Evolutionary conservation across 2,329 filamentous ascomycete species (phyloP), one percentile per base, ranked within the genome.

Genomic region (Tolypocladium inflatum): DNA sequence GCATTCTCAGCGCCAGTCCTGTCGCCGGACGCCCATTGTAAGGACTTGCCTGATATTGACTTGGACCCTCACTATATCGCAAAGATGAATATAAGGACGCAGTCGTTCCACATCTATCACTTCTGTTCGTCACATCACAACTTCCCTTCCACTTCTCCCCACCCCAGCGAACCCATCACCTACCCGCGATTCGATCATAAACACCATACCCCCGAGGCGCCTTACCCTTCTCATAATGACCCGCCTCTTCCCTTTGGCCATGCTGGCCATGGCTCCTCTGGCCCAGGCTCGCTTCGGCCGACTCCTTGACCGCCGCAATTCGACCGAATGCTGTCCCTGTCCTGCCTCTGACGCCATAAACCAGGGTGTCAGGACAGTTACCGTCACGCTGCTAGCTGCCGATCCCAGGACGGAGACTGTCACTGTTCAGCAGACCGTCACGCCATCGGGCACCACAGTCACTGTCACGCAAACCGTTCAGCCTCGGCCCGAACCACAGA

Each of bases 241-340:
- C 58, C 66, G 61, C 51, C 57, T 65, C 54, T 23, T 65, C 39
- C 58, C 65, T 19, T 64, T 65, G 62, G 63, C 66, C 53, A 30
- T 66, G 35, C 57, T 73, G 60, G 67, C 64, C 37, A 58, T 68
- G 42, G 62, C 64, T 21, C 58, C 66, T 43, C 26, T 67, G n/a
- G 62, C 62, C 8, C 62, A 70, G 21, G 71, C 69, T 50, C 64
- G 62, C 19, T 61, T 67, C 39, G 61, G 62, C 37, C 61, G 62
- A 38, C 54, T 66, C 21, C 57, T 61, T 10, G 43, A 62, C 30
- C 64, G 63, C 53, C 60, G 59, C 17, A 57, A 62, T 19, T 57
- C 55, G n/a, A 58, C 65, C 5, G 64, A 67, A 53, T 72, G 67
- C 55, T 70, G 68, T 48, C 66, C 71, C 39, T 73, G 71, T 30